Percentiles rank a stretch among this genome's conserved stretches.
Evolutionary conservation across 2,329 filamentous ascomycete species (phyloP).

Genomic region (Plenodomus lindquistii): DNA sequence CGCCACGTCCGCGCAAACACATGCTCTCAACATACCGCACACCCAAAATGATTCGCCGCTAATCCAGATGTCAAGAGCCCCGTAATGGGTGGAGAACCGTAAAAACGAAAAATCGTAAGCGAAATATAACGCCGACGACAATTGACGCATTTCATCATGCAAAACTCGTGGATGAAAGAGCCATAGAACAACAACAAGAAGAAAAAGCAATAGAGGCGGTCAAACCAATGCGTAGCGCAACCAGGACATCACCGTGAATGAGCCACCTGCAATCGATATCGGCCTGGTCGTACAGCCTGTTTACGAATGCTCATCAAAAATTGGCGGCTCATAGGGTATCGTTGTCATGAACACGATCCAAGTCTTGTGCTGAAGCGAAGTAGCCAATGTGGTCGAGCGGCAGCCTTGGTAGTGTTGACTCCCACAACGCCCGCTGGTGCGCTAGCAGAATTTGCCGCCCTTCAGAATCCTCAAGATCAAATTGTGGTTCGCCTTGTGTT

Average conservation of each 20-base stretch:
- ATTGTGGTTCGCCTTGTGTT: conserved; percentile 5
- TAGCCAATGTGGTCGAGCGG: conserved; percentile 9
- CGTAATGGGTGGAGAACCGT: background rate
- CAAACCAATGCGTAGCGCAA: background rate
- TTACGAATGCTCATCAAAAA: background rate
- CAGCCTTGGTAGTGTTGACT: conserved; percentile 21
- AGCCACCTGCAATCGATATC: background rate
- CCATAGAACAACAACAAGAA: background rate
- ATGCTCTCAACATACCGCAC: background rate
- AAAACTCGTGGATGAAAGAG: background rate
- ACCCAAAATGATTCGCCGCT: background rate
- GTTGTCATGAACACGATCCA: conserved; percentile 1
- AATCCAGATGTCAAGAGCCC: background rate
- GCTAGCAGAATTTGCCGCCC: conserved; percentile 7
- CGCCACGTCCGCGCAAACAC: background rate
- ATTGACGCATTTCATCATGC: background rate
- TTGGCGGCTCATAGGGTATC: background rate
- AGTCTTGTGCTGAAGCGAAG: conserved; percentile 6
- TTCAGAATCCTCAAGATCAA: conserved; percentile 7
- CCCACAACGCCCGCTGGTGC: conserved; percentile 22
- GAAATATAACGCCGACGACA: background rate
- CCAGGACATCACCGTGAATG: background rate
- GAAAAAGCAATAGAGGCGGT: background rate
- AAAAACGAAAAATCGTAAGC: background rate
- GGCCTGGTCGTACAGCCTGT: background rate